Conservation (phyloP, 1,284 basidiomycete genomes). For the Ustilago xerochloae region DNA sequence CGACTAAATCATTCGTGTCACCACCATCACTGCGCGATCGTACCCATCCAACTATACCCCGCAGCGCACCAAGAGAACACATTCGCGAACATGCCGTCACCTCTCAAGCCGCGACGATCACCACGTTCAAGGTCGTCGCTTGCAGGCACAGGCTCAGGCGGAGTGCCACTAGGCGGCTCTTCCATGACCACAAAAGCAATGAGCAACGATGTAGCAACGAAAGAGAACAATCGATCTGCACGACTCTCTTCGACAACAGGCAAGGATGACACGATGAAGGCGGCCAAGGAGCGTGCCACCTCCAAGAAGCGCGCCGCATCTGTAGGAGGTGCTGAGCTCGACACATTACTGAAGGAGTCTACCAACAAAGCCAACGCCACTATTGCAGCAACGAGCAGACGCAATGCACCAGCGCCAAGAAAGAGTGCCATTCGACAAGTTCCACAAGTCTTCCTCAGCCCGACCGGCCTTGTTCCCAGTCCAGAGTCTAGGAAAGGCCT, state of each 20-base stretch:
- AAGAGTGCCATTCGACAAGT: slow-evolving; percentile 60
- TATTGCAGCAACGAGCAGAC: slow-evolving; percentile 32
- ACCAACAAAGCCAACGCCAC: slow-evolving; percentile 23
- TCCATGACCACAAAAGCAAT: slow-evolving; percentile 43
- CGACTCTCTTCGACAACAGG: slow-evolving; percentile 15
- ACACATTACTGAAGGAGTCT: slow-evolving; percentile 40
- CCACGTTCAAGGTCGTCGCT: slow-evolving; percentile 45
- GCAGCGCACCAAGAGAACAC: background rate
- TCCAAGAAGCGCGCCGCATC: slow-evolving; percentile 46
- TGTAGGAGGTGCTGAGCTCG: slow-evolving; percentile 41
- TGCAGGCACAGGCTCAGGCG: slow-evolving; percentile 39
- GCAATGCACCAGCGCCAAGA: slow-evolving; percentile 51
- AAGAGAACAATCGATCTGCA: slow-evolving; percentile 40
- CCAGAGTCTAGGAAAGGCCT: slow-evolving; percentile 45
- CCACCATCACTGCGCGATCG: background rate
- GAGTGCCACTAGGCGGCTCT: slow-evolving; percentile 40
- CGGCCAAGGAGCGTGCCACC: slow-evolving; percentile 35
- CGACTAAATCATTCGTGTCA: background rate
- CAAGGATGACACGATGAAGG: slow-evolving; percentile 40
- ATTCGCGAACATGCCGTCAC: slow-evolving; percentile 33
- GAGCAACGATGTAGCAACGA: slow-evolving; percentile 18
- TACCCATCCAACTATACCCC: background rate
- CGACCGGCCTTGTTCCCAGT: slow-evolving; percentile 56
- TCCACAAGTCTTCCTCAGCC: slow-evolving; percentile 59
- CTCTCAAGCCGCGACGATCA: slow-evolving; percentile 48